phyloP scores from a whole-genome alignment of 1,139 yeast species.

The Lodderomyces theae region DNA sequence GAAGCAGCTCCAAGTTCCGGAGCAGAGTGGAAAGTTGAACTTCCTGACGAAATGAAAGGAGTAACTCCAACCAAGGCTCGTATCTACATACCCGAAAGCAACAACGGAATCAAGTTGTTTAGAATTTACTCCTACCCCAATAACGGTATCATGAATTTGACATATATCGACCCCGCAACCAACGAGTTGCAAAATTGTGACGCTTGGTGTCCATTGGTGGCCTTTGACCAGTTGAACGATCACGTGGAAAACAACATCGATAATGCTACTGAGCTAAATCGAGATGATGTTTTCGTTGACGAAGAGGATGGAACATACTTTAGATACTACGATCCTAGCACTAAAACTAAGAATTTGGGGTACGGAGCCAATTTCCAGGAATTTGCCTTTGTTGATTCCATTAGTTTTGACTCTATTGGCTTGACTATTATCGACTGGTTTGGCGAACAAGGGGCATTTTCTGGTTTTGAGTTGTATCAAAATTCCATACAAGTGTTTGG shows the following conservation, averaged over 20 bases:
- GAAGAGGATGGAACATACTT: conserved; percentile 36
- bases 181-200: conserved; percentile 64
- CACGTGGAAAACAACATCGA: conserved; percentile 21
- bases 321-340: conserved; percentile 39
- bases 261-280: conserved; percentile 22
- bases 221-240: conserved; percentile 27
- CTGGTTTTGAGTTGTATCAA: conserved; percentile 74
- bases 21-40: conserved; percentile 66
- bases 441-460: conserved; percentile 65
- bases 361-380: conserved; percentile 64
- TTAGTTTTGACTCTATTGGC: conserved; percentile 61
- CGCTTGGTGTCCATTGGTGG: conserved; percentile 76
- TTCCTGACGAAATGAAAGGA: conserved; percentile 52
- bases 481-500: conserved; percentile 64
- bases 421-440: conserved; percentile 69
- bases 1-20: conserved; percentile 46
- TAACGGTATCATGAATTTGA: conserved; percentile 86
- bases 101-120: conserved; percentile 60
- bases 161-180: conserved; percentile 74
- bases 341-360: conserved; percentile 44
- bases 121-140: conserved; percentile 77
- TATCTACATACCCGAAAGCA: conserved; percentile 57
- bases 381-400: conserved; percentile 70
- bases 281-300: conserved; percentile 29
- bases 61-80: conserved; percentile 73